phyloP scores from a whole-genome alignment of 306 rosid genomes.

The Cicer arietinum region DNA sequence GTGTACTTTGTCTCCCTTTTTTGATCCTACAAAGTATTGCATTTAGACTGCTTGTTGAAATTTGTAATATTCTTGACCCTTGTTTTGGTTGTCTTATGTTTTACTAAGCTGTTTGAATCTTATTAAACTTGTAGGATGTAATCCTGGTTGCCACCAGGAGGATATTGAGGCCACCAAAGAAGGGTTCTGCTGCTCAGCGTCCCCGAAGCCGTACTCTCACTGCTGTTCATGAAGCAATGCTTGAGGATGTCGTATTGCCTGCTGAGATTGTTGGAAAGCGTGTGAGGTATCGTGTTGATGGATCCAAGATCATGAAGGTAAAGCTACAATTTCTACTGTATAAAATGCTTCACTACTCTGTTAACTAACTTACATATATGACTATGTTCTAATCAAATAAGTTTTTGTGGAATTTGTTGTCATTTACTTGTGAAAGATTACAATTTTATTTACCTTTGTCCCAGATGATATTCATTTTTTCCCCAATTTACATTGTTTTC shows the following conservation, averaged over 20 bases:
- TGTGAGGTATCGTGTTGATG: conserved; percentile 68
- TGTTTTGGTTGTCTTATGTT: background rate
- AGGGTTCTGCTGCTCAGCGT: conserved; percentile 84
- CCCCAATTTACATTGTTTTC: background rate
- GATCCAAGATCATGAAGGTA: conserved; percentile 92
- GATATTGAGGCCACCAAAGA: conserved; percentile 93
- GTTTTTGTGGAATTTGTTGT: too few species aligned
- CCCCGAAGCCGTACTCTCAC: conserved; percentile 88
- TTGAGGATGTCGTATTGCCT: conserved; percentile 86
- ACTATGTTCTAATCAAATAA: too few species aligned
- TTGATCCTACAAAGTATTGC: background rate
- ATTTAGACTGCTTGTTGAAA: background rate
- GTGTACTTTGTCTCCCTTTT: background rate
- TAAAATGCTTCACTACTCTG: too few species aligned
- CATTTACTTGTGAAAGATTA: too few species aligned
- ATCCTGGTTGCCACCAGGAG: conserved; percentile 85
- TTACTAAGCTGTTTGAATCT: background rate
- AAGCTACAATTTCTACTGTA: background rate
- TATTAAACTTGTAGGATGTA: conserved; percentile 59
- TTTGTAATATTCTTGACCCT: background rate
- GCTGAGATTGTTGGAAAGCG: conserved; percentile 98
- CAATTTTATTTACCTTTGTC: too few species aligned
- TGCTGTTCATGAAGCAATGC: conserved; percentile 87
- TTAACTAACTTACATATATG: too few species aligned
- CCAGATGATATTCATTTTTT: background rate